Evolutionary conservation across 2,329 filamentous ascomycete genomes (phyloP), one percentile per base, ranked within the genome.

Genomic region (Penicillium sp.): DNA sequence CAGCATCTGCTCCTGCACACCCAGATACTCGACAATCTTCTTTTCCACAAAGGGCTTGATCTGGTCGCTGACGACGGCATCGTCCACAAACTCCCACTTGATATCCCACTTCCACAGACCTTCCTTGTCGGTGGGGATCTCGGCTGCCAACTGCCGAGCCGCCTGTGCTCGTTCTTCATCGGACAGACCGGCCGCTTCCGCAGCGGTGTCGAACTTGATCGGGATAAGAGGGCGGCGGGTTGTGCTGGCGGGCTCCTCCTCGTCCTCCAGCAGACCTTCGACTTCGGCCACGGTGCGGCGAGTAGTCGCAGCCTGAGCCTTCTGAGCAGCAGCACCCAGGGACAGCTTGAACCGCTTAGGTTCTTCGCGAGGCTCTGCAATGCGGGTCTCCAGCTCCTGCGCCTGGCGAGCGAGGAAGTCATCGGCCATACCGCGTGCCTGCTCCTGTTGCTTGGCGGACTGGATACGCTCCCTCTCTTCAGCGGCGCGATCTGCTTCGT

Each of bases 1-100:
- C 39, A 98, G 75, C 73, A 96, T 84, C 71, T 97, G 88, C 68
- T 98, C 93, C 70, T 97, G 89, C 47, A 98, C 87, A 49, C 94
- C 94, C 40, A 98, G 79, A 60, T 93, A 94, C 69, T 98, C 93
- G 50, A 98, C 85, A 58, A 97, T 88, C 78, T 97, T 98, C 79
- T 95, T 95, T 75, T 95, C 89, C 46, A 97, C 88, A 72, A 96
- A 98, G 24, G 91, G 90, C 62, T 87, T 82, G 58, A 98, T 81
- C 66, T 96, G 90, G 54, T 94, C 87, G 50, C 82, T 80, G 49
- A 97, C 81, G 34, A 93, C 79, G 13, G 78, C 76, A 51, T 93
- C 85, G 64, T 94, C 87, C 65, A 98, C 78, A 69, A 84, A 88
- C 42, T 94, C 86, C 93, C 93, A 98, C 60, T 90, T 87, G 66